These are phyloP conservation scores for Prillingera fragicola DNA, from an alignment of 1,284 basidiomycete species.

Conservation along the genomic window DNA sequence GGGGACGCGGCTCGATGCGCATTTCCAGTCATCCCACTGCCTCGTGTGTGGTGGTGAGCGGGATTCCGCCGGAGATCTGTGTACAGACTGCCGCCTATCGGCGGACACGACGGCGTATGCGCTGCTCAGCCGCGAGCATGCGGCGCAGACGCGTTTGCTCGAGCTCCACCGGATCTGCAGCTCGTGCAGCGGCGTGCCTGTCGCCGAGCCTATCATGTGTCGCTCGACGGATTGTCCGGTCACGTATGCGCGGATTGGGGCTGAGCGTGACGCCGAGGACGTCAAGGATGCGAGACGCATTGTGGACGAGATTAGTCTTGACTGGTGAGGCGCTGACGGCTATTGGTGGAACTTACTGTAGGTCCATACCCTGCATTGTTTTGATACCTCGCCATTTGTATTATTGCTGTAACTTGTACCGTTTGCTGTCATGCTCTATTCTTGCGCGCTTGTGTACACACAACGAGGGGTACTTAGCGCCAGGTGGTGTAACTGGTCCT, in stretches of 20 bases:
- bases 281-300: constrained; percentile 25
- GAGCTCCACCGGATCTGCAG: constrained; percentile 65
- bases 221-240: constrained; percentile 78
- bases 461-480: no score
- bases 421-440: no score
- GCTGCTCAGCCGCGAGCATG: constrained; percentile 57
- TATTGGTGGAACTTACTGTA: no score
- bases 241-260: constrained; percentile 66
- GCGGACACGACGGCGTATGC: constrained; percentile 59
- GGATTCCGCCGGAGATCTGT: constrained; percentile 55
- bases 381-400: no score
- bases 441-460: no score
- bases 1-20: constrained; percentile 60
- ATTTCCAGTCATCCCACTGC: constrained; percentile 69
- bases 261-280: constrained; percentile 56
- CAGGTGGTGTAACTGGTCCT: no score
- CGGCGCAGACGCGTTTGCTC: constrained; percentile 57
- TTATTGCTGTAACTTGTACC: no score
- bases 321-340: constrained; percentile 7
- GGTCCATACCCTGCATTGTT: no score
- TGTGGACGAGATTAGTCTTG: constrained; percentile 17
- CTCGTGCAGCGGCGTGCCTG: constrained; percentile 59
- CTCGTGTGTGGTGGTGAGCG: constrained; percentile 58
- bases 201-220: constrained; percentile 63
- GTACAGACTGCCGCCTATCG: constrained; percentile 57